Percentiles rank a stretch among this genome's conserved stretches.
Conservation (phyloP, 1,284 basidiomycete species). For the Papiliotrema laurentii region DNA sequence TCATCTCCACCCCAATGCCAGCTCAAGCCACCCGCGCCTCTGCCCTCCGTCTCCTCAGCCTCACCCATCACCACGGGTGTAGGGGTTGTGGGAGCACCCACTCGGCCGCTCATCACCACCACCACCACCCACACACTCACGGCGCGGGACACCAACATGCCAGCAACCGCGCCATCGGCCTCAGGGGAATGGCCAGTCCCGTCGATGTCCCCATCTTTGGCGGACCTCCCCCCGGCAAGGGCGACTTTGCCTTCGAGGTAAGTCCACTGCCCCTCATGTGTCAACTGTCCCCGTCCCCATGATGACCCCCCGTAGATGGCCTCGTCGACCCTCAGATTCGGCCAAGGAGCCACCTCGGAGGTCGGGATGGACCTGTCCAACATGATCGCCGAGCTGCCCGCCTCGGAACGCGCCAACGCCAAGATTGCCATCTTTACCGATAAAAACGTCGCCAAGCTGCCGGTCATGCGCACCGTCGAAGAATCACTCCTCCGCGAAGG, state of each 20-base stretch:
- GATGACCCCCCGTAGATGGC: conserved; percentile 60
- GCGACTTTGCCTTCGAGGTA: conserved; percentile 95
- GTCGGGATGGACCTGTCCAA: conserved; percentile 58
- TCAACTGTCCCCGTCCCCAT: neutral
- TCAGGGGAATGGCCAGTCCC: conserved; percentile 65
- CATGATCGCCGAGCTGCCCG: conserved; percentile 29
- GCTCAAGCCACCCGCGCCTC: conserved; percentile 33
- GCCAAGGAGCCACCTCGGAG: conserved; percentile 81
- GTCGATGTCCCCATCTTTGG: conserved; percentile 55
- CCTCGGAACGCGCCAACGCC: conserved; percentile 23
- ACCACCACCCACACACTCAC: conserved; percentile 6
- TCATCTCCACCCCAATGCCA: too few species aligned
- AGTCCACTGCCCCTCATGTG: conserved; percentile 15
- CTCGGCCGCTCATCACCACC: conserved; percentile 19
- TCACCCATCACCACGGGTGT: conserved; percentile 40
- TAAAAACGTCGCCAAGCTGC: conserved; percentile 72
- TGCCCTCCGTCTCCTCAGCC: conserved; percentile 33
- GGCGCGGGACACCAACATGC: neutral
- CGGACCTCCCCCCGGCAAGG: conserved; percentile 52
- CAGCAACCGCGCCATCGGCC: conserved; percentile 1
- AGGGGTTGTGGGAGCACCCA: conserved; percentile 42
- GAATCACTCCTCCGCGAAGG: conserved; percentile 34
- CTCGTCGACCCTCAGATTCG: conserved; percentile 83
- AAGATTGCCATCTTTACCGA: conserved; percentile 95
- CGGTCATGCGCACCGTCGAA: conserved; percentile 68